Base-by-base conservation (phyloP, 2,329 filamentous ascomycete genomes). In the Penicillium sp. region DNA sequence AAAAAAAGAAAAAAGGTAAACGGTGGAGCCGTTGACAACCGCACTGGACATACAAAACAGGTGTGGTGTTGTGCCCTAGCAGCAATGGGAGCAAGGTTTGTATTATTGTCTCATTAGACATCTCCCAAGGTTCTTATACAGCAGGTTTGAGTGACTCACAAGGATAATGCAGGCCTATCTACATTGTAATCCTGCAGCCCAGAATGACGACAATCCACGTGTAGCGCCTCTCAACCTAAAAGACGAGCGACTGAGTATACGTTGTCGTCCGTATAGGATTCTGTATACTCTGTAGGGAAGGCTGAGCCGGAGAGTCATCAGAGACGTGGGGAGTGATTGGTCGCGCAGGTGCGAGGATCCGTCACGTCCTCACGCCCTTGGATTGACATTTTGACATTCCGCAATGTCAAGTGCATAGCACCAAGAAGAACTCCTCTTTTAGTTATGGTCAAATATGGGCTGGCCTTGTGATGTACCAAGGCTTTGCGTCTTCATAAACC, bases 11-110 rank as follows among this genome's bases (percentile, higher is more conserved):
- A 56, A 59, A 44, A 43, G 43, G 54, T 53, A 59, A 44, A 59
- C 47, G 62, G 62, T 63, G 62, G 62, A 62, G 62, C 59, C 62
- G 61, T 60, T 34, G 48, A 63, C 59, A 64, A 64, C 59, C 62
- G 62, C 61, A 47, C 47, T 53, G 53, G 49, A 47, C 50, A 34
- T n/a, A 11, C 5, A 44, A 53, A 45, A 40, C 32, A 42, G 18
- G 14, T 40, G 47, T 44, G 58, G 51, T 56, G 51, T n/a, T n/a
- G 51, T 34, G 7, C 39, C 26, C 18, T 36, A 19, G 26, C 32
- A 40, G 18, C 27, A 46, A 51, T 51, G 48, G 46, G 41, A 46
- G 16, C 41, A 39, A 14, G 18, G 27, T 49, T 49, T 42, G n/a
- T 34, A n/a, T 26, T 11, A 42, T 49, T 9, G 36, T 19, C 18